A percentile compares a stretch with the other conserved stretches of the same genome.
phyloP scores from a whole-genome alignment of 257 asterid species.

The Mentha longifolia region DNA sequence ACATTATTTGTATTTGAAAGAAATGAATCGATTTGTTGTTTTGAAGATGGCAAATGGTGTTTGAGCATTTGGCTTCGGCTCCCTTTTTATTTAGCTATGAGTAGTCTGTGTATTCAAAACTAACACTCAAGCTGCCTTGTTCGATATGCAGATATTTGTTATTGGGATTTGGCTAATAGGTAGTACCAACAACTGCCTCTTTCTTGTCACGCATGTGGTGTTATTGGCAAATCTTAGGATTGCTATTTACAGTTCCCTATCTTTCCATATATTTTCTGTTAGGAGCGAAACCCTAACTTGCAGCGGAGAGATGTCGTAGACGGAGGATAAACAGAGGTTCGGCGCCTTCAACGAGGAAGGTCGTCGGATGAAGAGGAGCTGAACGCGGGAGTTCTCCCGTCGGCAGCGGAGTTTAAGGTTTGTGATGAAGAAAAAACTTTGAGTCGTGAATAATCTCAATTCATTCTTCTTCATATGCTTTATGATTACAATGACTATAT shows the following conservation, averaged over 20 bases:
- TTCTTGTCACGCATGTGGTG: slow-evolving; percentile 24
- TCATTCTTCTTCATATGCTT: no score
- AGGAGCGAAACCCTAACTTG: no score
- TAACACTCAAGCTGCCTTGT: slow-evolving; percentile 25
- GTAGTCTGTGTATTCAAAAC: neutral
- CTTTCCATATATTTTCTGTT: no score
- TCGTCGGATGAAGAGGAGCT: no score
- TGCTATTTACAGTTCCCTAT: neutral
- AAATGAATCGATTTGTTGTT: slow-evolving; percentile 15
- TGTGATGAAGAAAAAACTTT: no score
- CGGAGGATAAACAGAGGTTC: no score
- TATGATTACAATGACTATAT: no score
- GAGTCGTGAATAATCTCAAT: no score
- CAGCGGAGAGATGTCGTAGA: no score
- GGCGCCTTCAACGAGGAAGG: no score
- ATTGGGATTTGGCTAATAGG: slow-evolving; percentile 95
- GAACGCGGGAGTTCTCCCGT: no score
- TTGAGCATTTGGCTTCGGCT: neutral
- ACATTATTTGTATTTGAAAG: slow-evolving; percentile 4
- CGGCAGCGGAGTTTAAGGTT: no score
- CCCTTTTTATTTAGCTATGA: neutral
- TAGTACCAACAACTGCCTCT: slow-evolving; percentile 35
- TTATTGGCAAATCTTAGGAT: neutral
- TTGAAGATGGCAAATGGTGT: neutral
- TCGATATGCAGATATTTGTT: slow-evolving; percentile 79